A percentile compares a stretch with the other conserved stretches of the same genome.
These are phyloP conservation scores for Chaetomium strumarium DNA, from an alignment of 2,329 filamentous ascomycete species.

Conservation along the genomic window DNA sequence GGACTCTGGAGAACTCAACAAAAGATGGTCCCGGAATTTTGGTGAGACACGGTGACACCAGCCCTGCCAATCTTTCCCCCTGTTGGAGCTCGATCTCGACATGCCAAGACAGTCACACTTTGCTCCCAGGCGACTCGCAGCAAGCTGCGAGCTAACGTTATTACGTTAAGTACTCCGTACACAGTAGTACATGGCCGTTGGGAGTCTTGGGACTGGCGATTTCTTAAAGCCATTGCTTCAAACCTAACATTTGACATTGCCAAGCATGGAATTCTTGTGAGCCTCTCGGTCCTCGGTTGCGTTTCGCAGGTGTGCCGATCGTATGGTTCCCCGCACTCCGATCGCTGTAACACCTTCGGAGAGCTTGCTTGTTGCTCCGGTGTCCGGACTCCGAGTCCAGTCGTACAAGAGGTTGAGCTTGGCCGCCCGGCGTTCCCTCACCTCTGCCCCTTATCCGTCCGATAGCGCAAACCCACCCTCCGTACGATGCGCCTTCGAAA, in stretches of 20 bases:
- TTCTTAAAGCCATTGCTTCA: background rate
- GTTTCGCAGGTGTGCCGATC: conserved; percentile 12
- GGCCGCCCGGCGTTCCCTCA: background rate
- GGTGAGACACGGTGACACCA: conserved; percentile 13
- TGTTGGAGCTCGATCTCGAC: background rate
- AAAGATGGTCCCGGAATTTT: conserved; percentile 7
- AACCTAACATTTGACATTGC: conserved; percentile 5
- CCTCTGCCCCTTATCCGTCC: background rate
- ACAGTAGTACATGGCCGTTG: background rate
- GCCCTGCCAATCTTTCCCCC: conserved; percentile 6
- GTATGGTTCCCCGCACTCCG: conserved; percentile 19
- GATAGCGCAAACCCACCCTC: background rate
- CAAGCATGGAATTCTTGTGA: conserved; percentile 9
- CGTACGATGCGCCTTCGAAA: conserved; percentile 59
- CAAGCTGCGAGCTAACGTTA: background rate
- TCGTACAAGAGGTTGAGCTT: background rate
- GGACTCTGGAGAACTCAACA: conserved; percentile 9
- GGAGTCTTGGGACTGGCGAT: background rate
- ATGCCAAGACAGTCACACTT: conserved; percentile 4
- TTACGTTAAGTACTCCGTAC: too few relatives aligned
- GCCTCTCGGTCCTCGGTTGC: conserved; percentile 22
- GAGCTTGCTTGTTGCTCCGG: conserved; percentile 5
- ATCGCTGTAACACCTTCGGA: background rate
- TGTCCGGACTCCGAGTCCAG: too few relatives aligned
- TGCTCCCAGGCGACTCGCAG: background rate